Evolutionary conservation across 1,284 basidiomycete genomes (phyloP), one percentile per base, ranked within the genome.

Genomic region (Phellinidium pouzarii): DNA sequence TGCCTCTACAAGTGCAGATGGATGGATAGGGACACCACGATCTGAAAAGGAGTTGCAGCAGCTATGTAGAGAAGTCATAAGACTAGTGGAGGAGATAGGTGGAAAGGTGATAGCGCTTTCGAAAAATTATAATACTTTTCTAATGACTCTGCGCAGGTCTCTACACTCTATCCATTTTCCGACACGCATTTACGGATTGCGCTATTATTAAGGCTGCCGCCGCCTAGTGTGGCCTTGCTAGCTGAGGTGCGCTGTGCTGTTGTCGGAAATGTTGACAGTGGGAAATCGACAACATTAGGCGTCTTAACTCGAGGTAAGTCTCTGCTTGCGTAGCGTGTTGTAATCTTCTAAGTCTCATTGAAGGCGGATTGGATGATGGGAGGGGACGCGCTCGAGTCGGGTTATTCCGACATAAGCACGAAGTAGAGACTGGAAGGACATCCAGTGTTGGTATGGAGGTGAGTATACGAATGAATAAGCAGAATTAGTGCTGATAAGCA

Each of bases 381-480:
- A 75, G 96, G 66, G 95, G 95, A 1, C 84, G 87, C 54, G 94
- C 95, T 1, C 87, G 95, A 48, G 88, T 98, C 6, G 86, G 87
- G 2, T 73, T 99, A 5, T 98, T 98, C 71, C 76, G 95, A 44
- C 96, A 99, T 69, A 97, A 98, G 66, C 95, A 99, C 64, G 95
- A 99, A 68, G 76, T 98, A 57, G 95, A 99, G 71, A 93, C 89
- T 8, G 95, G 96, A 1, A 74, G 96, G 50, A 98, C 95, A 0
- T 93, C 90, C 26, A 92, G 87, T 56, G 91, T 98, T 29, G 95
- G 96, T 41, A 92, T 96, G 84, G 94, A 98, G 77, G 92, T 91
- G 60, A 44, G 68, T 47, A 36, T 22, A 36, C 25, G 27, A 38
- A 47, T 9, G 42, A 38, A 29, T 23, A 11, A 48, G 1, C 19